A percentile compares a stretch with the other conserved stretches of the same genome.
phyloP scores from a whole-genome alignment of 352 stramenopile genomes.

The Phytophthora idaei region DNA sequence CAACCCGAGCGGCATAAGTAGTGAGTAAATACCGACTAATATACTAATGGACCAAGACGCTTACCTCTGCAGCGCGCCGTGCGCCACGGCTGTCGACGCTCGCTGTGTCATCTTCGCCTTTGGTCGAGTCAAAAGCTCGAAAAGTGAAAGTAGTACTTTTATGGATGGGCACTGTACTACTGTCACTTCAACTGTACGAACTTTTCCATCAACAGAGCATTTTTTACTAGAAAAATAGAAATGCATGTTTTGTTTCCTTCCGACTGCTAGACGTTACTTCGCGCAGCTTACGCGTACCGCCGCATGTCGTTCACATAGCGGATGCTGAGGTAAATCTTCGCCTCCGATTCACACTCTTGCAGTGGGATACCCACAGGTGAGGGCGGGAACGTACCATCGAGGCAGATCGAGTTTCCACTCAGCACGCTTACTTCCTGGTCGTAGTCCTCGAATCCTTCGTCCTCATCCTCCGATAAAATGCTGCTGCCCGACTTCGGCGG shows the following conservation, averaged over 20 bases:
- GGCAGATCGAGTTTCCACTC: constrained; percentile 55
- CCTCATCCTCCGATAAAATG: constrained; percentile 54
- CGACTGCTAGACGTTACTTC: background rate
- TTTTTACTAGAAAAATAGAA: too few relatives aligned
- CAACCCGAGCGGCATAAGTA: background rate
- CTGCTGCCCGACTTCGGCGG: constrained; percentile 46
- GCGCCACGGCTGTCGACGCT: constrained; percentile 40
- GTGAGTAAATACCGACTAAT: background rate
- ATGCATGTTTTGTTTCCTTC: too few relatives aligned
- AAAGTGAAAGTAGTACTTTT: constrained; percentile 14
- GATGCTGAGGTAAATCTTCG: constrained; percentile 81
- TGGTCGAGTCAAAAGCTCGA: background rate
- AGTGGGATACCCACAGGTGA: constrained; percentile 56
- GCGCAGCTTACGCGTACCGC: constrained; percentile 56
- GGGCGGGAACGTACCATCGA: constrained; percentile 60
- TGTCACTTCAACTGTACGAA: background rate
- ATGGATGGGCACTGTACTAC: constrained; percentile 7
- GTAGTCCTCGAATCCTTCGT: constrained; percentile 66
- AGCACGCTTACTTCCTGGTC: constrained; percentile 68
- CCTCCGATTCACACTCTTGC: constrained; percentile 47
- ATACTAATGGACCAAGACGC: background rate
- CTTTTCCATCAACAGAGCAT: too few relatives aligned
- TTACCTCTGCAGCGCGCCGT: constrained; percentile 77
- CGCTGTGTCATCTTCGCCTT: constrained; percentile 22
- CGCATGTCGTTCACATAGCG: constrained; percentile 91